These are phyloP conservation scores for Phytophthora pseudosyringae DNA, from an alignment of 352 stramenopile species.

Conservation along the genomic window DNA sequence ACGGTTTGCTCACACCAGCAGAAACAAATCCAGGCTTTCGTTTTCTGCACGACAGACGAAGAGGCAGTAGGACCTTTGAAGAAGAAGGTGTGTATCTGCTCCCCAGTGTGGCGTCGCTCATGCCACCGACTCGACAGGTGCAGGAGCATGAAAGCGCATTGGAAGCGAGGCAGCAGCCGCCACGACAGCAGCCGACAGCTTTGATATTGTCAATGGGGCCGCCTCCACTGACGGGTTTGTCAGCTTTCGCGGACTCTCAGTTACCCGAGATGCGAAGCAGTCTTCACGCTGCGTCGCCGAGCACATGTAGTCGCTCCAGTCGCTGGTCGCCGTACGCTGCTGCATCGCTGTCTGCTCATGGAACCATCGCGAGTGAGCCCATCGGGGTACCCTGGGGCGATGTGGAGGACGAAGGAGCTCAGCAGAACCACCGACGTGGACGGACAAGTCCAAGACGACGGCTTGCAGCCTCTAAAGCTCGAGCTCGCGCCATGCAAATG, in stretches of 20 bases:
- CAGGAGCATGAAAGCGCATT: constrained; percentile 1
- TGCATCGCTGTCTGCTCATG: neutral
- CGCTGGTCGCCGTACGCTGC: constrained; percentile 24
- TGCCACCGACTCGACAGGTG: constrained; percentile 1
- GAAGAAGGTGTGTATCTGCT: constrained; percentile 9
- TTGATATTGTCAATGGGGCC: neutral
- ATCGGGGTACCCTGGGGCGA: constrained; percentile 9
- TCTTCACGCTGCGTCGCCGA: constrained; percentile 9
- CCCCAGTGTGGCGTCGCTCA: constrained; percentile 28
- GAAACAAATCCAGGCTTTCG: neutral
- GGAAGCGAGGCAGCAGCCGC: neutral
- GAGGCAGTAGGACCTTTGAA: constrained; percentile 15
- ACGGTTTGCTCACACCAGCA: neutral
- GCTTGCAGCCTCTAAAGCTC: constrained; percentile 30
- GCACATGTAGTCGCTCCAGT: constrained; percentile 1
- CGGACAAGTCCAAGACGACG: constrained; percentile 30
- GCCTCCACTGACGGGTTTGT: constrained; percentile 6
- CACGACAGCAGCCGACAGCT: neutral
- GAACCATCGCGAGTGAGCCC: neutral
- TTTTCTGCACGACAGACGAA: constrained; percentile 5
- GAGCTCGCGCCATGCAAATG: constrained; percentile 14
- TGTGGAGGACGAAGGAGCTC: constrained; percentile 2
- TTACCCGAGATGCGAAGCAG: constrained; percentile 1
- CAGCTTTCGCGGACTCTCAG: constrained; percentile 12
- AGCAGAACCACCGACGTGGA: constrained; percentile 12